phyloP scores from a whole-genome alignment of 2,329 filamentous ascomycete species.

The Aureobasidium melanogenum region DNA sequence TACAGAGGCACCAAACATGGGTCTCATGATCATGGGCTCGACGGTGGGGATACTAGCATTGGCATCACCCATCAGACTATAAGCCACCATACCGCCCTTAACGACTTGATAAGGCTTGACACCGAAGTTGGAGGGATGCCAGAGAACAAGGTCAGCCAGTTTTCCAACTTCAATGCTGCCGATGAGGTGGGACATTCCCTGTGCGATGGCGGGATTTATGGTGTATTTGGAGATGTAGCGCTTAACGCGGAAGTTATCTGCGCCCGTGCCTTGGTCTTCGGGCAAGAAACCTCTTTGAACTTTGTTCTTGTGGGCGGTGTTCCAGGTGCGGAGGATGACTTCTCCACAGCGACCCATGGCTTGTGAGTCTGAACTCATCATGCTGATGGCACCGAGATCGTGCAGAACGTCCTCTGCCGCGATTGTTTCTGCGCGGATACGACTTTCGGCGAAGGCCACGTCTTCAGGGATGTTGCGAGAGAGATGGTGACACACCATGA shows the following conservation, averaged over 20 bases:
- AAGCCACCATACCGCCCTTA: constrained; percentile 81
- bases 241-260: constrained; percentile 88
- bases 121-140: constrained; percentile 78
- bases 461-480: constrained; percentile 91
- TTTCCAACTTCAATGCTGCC: constrained; percentile 85
- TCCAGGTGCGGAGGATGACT: constrained; percentile 88
- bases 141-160: constrained; percentile 79
- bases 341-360: constrained; percentile 96
- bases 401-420: constrained; percentile 94
- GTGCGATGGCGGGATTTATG: constrained; percentile 83
- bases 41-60: constrained; percentile 69
- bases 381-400: constrained; percentile 88
- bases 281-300: constrained; percentile 65
- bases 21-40: constrained; percentile 72
- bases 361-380: constrained; percentile 95
- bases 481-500: constrained; percentile 96
- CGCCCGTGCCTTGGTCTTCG: constrained; percentile 69
- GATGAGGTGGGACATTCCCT: constrained; percentile 81
- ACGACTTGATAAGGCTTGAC: constrained; percentile 73
- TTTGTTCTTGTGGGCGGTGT: constrained; percentile 97
- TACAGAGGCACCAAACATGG: constrained; percentile 74
- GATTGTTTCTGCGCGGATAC: constrained; percentile 92
- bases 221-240: constrained; percentile 94
- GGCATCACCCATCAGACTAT: constrained; percentile 63
- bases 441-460: constrained; percentile 86